Evolutionary conservation across 176 grass and related monocot genomes (phyloP).

Genomic region (Pontederia crassipes): DNA sequence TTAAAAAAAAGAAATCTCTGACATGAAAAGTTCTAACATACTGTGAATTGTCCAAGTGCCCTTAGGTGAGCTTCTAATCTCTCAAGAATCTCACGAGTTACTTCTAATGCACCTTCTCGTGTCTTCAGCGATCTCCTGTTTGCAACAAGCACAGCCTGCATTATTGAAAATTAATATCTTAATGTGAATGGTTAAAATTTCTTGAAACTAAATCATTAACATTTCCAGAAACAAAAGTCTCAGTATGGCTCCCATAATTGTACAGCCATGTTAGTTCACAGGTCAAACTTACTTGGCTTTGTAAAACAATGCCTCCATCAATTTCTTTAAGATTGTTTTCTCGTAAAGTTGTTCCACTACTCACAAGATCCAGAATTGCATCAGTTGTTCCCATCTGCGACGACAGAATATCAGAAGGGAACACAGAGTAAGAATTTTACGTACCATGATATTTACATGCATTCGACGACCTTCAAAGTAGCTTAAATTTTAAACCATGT

Average conservation of each 20-base stretch:
- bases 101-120: slow-evolving; percentile 61
- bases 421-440: neutral
- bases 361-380: slow-evolving; percentile 94
- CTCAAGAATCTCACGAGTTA: slow-evolving; percentile 95
- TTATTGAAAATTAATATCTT: neutral
- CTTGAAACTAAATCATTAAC: neutral
- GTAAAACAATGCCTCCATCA: slow-evolving; percentile 67
- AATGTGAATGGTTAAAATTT: neutral
- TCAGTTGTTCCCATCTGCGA: slow-evolving; percentile 92
- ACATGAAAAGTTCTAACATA: slow-evolving; percentile 16
- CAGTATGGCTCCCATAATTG: neutral
- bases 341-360: slow-evolving; percentile 81
- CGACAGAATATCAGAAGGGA: neutral
- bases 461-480: too few relatives aligned
- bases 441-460: neutral
- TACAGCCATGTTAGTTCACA: neutral
- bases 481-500: too few relatives aligned
- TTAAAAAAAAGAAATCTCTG: neutral
- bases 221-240: neutral
- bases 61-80: slow-evolving; percentile 89
- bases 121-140: slow-evolving; percentile 62
- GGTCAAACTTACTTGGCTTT: slow-evolving; percentile 77
- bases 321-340: slow-evolving; percentile 99
- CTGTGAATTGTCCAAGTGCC: slow-evolving; percentile 62
- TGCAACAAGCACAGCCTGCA: slow-evolving; percentile 78